These are phyloP conservation scores for Colletotrichum euphorbiae DNA, from an alignment of 2,329 filamentous ascomycete genomes.

Conservation along the genomic window DNA sequence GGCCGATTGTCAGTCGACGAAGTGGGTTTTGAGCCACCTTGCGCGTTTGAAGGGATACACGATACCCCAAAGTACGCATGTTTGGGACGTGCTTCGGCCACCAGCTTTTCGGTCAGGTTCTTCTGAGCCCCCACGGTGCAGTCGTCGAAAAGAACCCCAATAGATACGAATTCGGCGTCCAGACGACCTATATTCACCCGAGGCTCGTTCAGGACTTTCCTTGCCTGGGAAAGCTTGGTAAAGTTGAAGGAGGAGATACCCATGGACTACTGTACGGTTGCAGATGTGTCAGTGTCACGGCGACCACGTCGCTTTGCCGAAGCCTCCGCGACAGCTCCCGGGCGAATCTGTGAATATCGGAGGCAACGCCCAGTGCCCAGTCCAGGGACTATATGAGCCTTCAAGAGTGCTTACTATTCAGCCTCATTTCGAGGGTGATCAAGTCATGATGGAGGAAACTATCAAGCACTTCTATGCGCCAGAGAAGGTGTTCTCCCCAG, in stretches of 20 bases:
- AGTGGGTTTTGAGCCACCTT: no score
- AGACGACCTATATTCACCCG: slow-evolving; percentile 52
- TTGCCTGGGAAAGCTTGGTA: slow-evolving; percentile 45
- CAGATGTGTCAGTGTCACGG: slow-evolving; percentile 64
- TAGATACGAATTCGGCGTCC: slow-evolving; percentile 60
- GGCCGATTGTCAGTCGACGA: no score
- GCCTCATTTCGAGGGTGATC: slow-evolving; percentile 61
- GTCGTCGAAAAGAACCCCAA: slow-evolving; percentile 52
- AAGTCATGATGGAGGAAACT: slow-evolving; percentile 52
- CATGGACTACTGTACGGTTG: slow-evolving; percentile 47
- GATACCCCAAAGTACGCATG: slow-evolving; percentile 47
- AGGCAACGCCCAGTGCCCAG: slow-evolving; percentile 53
- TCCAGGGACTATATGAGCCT: slow-evolving; percentile 57
- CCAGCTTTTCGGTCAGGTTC: slow-evolving; percentile 59
- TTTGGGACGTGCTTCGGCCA: slow-evolving; percentile 63
- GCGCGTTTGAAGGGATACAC: no score
- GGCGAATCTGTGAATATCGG: slow-evolving; percentile 54
- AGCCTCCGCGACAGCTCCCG: slow-evolving; percentile 47
- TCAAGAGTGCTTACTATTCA: slow-evolving; percentile 56
- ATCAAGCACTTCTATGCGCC: slow-evolving; percentile 32
- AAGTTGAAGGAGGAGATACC: background rate
- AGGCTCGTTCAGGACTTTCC: slow-evolving; percentile 55
- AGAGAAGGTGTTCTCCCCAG: slow-evolving; percentile 18
- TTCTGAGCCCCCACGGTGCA: slow-evolving; percentile 42
- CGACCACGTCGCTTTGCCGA: slow-evolving; percentile 48